phyloP scores from a whole-genome alignment of 2,329 filamentous ascomycete species.

The Colletotrichum eleusines region DNA sequence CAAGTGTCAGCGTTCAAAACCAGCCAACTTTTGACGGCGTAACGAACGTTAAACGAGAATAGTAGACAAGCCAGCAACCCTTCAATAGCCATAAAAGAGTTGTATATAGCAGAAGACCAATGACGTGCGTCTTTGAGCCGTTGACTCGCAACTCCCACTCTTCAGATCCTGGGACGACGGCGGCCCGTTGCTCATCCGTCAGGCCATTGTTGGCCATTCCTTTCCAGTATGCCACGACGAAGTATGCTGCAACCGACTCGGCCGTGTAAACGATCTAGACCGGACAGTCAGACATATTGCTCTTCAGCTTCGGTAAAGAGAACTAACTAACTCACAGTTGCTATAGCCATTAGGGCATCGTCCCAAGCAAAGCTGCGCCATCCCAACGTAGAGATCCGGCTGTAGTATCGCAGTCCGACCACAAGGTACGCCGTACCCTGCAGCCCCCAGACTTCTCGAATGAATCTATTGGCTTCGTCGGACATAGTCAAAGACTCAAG shows the following conservation, averaged over 20 bases:
- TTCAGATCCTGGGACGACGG: slow-evolving; percentile 52
- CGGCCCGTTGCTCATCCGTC: slow-evolving; percentile 59
- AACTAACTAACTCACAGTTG: slow-evolving; percentile 15
- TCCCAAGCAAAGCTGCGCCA: slow-evolving; percentile 35
- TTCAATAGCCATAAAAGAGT: slow-evolving; percentile 65
- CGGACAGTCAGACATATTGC: background rate
- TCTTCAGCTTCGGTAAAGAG: background rate
- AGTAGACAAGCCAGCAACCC: slow-evolving; percentile 64
- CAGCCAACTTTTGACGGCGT: background rate
- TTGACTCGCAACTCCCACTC: slow-evolving; percentile 53
- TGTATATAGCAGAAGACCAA: slow-evolving; percentile 64
- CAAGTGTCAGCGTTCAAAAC: background rate
- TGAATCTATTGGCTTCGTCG: slow-evolving; percentile 27
- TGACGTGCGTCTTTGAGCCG: slow-evolving; percentile 65
- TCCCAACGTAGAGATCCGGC: slow-evolving; percentile 23
- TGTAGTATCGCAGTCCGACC: slow-evolving; percentile 39
- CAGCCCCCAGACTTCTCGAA: slow-evolving; percentile 41
- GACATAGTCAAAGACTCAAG: slow-evolving; percentile 21
- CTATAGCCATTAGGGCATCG: slow-evolving; percentile 33
- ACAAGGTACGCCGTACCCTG: slow-evolving; percentile 37
- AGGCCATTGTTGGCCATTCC: slow-evolving; percentile 65
- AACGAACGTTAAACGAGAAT: slow-evolving; percentile 60
- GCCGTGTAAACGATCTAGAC: slow-evolving; percentile 19
- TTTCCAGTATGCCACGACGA: slow-evolving; percentile 54
- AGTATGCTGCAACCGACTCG: slow-evolving; percentile 48